Conservation (phyloP, 2,329 filamentous ascomycete genomes). For the Neurospora crassa region DNA sequence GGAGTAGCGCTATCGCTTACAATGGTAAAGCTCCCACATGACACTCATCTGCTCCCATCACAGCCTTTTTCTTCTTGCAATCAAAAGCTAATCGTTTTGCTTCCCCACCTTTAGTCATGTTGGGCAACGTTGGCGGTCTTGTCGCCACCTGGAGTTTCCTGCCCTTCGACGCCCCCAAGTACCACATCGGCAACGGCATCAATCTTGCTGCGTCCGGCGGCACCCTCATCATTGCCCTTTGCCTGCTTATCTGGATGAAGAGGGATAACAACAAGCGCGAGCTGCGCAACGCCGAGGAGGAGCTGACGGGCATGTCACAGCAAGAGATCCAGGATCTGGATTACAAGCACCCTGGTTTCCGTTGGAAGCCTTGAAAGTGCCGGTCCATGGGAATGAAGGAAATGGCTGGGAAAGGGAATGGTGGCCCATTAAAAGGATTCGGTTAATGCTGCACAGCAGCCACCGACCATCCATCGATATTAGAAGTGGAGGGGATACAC, state of each 20-base stretch:
- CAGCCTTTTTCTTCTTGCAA: not conserved
- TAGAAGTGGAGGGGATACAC: not conserved
- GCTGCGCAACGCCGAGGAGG: slow-evolving; percentile 42
- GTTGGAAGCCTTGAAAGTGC: slow-evolving; percentile 35
- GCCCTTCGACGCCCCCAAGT: slow-evolving; percentile 53
- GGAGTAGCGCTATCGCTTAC: slow-evolving; percentile 29
- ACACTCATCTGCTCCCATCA: not conserved
- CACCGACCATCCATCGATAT: not conserved
- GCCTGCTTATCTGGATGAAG: slow-evolving; percentile 50
- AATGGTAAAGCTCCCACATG: slow-evolving; percentile 9
- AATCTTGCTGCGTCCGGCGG: slow-evolving; percentile 54
- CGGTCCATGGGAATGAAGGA: not conserved
- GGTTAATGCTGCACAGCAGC: not conserved
- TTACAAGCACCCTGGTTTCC: slow-evolving; percentile 59
- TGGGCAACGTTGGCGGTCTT: slow-evolving; percentile 20
- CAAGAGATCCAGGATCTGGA: slow-evolving; percentile 51
- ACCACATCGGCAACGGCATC: slow-evolving; percentile 59
- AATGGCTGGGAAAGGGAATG: not conserved
- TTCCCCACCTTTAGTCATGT: slow-evolving; percentile 14
- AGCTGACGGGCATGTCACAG: slow-evolving; percentile 44
- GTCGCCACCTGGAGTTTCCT: slow-evolving; percentile 55
- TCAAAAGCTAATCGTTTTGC: not conserved
- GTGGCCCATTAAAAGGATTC: not conserved
- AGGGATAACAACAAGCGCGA: slow-evolving; percentile 50
- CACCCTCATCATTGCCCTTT: slow-evolving; percentile 41